Conservation (phyloP, 345 rosid genomes). For the Zanthoxylum bungeanum region DNA sequence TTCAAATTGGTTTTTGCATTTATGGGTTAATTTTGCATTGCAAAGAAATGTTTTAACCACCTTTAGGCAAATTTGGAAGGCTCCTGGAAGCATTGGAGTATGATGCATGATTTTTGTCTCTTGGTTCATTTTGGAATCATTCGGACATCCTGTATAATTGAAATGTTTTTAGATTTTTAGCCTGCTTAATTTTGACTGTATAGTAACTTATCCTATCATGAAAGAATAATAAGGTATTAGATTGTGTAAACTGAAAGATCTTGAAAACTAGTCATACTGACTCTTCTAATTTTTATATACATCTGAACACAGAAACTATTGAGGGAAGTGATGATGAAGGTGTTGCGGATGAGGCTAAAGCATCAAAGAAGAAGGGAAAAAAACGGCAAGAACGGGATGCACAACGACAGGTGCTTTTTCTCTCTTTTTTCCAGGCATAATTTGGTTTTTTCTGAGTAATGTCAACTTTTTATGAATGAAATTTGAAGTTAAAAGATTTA, state of each 20-base stretch:
- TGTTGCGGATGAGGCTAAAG: conserved; percentile 55
- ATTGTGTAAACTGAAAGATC: neutral
- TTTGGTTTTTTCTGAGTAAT: neutral
- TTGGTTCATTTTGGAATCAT: neutral
- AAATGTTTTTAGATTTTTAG: neutral
- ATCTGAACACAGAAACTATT: conserved; percentile 47
- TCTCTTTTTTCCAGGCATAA: neutral
- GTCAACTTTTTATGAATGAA: neutral
- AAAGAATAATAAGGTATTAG: neutral
- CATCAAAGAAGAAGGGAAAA: conserved; percentile 80
- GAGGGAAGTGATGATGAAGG: conserved; percentile 85
- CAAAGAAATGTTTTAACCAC: neutral
- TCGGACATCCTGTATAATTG: neutral
- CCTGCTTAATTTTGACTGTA: neutral
- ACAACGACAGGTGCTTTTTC: conserved; percentile 60
- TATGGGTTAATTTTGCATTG: neutral
- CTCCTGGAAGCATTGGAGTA: neutral
- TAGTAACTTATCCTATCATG: neutral
- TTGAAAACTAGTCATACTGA: neutral
- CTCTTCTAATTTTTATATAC: neutral
- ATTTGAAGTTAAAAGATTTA: conserved; percentile 4
- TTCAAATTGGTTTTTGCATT: neutral
- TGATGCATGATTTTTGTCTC: neutral
- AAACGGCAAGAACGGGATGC: conserved; percentile 89
- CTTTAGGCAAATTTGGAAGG: neutral